These are phyloP conservation scores for Cordyceps cicadae DNA, from an alignment of 2,329 filamentous ascomycete genomes.

Conservation along the genomic window DNA sequence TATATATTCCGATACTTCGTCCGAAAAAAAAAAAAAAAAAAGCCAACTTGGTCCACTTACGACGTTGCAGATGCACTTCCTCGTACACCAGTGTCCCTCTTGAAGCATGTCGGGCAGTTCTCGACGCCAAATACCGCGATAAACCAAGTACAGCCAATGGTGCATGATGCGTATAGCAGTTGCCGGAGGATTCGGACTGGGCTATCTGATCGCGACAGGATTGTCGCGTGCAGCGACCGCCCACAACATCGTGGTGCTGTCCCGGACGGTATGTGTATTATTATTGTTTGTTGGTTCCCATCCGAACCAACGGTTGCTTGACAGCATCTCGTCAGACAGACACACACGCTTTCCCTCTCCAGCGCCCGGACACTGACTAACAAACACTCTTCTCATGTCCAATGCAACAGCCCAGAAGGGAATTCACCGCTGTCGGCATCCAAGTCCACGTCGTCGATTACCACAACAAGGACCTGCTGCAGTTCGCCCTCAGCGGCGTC, in stretches of 20 bases:
- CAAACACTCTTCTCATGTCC: not conserved
- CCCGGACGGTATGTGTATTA: constrained; percentile 53
- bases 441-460: constrained; percentile 67
- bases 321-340: not conserved
- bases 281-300: not conserved
- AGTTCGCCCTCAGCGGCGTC: constrained; percentile 60
- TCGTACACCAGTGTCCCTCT: not conserved
- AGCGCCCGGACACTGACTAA: not conserved
- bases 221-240: constrained; percentile 49
- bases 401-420: constrained; percentile 40
- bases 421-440: constrained; percentile 47
- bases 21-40: not conserved
- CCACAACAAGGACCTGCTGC: constrained; percentile 45
- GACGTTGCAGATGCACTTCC: not conserved
- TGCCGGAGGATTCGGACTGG: constrained; percentile 38
- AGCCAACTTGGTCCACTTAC: not conserved
- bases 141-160: constrained; percentile 12
- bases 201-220: constrained; percentile 40
- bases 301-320: not conserved
- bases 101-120: constrained; percentile 4
- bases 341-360: not conserved
- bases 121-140: not conserved
- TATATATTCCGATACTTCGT: too few species aligned
- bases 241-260: constrained; percentile 63
- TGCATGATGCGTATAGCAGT: constrained; percentile 43